Percentiles rank a stretch among this genome's conserved stretches.
Conservation (phyloP, 768 basidiomycete genomes). For the Tulasnella sp. region DNA sequence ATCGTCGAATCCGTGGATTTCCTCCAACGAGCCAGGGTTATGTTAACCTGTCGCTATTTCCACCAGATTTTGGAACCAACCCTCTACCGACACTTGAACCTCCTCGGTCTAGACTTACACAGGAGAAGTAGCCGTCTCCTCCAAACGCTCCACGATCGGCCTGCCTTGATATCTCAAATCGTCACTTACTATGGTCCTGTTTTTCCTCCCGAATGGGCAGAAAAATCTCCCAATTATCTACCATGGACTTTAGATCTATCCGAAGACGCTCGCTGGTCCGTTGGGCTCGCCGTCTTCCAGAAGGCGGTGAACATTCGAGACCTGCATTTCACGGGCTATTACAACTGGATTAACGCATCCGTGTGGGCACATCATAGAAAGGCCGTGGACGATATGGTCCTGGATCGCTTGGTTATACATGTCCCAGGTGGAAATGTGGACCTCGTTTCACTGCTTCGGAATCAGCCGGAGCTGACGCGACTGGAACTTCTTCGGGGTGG, state of each 20-base stretch:
- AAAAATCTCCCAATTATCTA: too few relatives aligned
- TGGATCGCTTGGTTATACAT: neutral
- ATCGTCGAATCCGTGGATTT: neutral
- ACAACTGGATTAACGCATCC: neutral
- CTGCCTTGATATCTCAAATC: neutral
- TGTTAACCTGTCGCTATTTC: neutral
- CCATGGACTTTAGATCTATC: too few relatives aligned
- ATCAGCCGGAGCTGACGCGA: neutral
- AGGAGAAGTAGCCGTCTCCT: neutral
- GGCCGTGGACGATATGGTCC: neutral
- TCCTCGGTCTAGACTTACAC: neutral
- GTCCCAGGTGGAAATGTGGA: neutral
- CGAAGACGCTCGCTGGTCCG: neutral
- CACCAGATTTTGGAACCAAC: neutral
- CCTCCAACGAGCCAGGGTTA: neutral
- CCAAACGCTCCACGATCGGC: neutral
- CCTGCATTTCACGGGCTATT: neutral
- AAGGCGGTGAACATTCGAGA: neutral
- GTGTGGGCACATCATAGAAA: neutral
- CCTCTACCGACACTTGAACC: neutral
- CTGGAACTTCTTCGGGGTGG: neutral
- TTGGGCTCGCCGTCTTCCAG: neutral
- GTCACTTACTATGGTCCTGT: neutral
- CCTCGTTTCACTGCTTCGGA: neutral
- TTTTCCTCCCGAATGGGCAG: neutral